Evolutionary conservation across 2,329 filamentous ascomycete genomes (phyloP).

Genomic region (Scedosporium aurantiacum): DNA sequence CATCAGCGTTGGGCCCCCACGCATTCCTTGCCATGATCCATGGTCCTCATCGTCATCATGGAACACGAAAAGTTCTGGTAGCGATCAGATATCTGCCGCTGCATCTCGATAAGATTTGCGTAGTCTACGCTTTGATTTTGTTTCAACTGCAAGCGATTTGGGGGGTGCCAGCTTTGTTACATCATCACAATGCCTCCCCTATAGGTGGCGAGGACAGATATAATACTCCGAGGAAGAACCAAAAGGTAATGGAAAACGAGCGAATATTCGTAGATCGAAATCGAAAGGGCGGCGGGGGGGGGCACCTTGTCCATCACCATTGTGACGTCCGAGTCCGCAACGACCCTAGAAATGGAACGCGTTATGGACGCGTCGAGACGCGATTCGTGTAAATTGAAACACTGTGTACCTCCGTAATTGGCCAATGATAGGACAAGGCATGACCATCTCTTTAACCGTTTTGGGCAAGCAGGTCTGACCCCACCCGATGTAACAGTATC

Average conservation of each 20-base stretch:
- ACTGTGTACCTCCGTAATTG: neutral
- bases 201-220: neutral
- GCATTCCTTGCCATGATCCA: neutral
- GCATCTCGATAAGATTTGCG: neutral
- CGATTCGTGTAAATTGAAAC: neutral
- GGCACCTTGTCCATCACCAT: neutral
- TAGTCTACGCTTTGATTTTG: constrained; percentile 1
- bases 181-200: neutral
- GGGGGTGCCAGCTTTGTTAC: neutral
- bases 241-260: neutral
- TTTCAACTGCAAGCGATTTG: constrained; percentile 3
- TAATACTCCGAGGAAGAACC: neutral
- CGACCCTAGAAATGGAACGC: neutral
- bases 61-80: neutral
- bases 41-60: neutral
- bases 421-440: neutral
- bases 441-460: neutral
- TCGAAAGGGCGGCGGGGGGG: neutral
- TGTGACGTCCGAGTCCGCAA: neutral
- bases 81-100: neutral
- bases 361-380: neutral
- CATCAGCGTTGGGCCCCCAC: neutral
- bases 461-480: neutral
- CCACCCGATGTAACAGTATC: too few species aligned
- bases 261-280: too few species aligned